Conservation (phyloP, 176 grass and related monocot species). For the Zizania latifolia region DNA sequence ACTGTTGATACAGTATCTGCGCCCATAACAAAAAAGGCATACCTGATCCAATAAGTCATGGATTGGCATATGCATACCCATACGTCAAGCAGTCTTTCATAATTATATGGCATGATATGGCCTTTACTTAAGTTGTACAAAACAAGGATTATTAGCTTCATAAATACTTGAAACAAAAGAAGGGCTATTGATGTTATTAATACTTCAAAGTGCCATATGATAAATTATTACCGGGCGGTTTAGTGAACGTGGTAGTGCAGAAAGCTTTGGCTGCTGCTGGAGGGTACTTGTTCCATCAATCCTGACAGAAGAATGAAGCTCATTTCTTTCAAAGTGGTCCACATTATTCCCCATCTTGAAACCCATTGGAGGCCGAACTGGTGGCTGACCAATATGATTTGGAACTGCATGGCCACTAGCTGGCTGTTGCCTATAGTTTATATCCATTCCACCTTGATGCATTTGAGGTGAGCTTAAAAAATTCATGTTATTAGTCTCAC, state of each 20-base stretch:
- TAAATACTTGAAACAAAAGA: neutral
- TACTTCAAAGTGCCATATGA: neutral
- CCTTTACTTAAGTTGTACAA: neutral
- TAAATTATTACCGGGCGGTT: slow-evolving; percentile 40
- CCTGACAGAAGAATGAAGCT: slow-evolving; percentile 41
- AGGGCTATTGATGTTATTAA: neutral
- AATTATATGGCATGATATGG: neutral
- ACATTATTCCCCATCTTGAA: slow-evolving; percentile 48
- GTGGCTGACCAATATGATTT: slow-evolving; percentile 43
- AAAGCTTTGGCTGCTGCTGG: slow-evolving; percentile 66
- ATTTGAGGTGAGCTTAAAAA: slow-evolving; percentile 38
- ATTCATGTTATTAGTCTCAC: slow-evolving; percentile 24
- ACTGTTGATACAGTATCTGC: no score
- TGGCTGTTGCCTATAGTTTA: slow-evolving; percentile 44
- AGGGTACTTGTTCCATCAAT: slow-evolving; percentile 52
- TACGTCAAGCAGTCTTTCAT: no score
- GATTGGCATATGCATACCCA: no score
- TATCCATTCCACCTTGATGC: slow-evolving; percentile 33
- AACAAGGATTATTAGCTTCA: neutral
- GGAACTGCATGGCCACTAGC: slow-evolving; percentile 26
- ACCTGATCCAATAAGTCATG: no score
- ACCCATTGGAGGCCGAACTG: slow-evolving; percentile 47
- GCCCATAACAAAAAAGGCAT: no score
- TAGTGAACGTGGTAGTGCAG: slow-evolving; percentile 51
- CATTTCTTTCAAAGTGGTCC: slow-evolving; percentile 51